Conservation (phyloP, 352 stramenopile species). For the Phytopythium boreale region DNA sequence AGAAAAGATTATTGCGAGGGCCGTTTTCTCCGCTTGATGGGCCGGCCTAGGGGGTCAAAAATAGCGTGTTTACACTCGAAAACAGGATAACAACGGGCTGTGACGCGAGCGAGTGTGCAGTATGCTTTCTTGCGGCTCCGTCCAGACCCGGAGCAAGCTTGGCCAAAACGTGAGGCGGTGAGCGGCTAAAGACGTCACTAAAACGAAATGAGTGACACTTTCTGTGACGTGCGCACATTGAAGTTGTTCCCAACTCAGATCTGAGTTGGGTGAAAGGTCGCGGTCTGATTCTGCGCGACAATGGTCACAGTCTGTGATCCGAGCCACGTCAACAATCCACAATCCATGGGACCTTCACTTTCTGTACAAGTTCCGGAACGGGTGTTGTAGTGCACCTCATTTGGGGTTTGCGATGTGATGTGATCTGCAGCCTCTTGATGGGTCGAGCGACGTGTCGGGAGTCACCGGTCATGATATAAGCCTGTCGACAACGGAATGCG, state of each 20-base stretch:
- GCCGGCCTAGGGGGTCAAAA: not conserved
- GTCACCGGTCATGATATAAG: too few species aligned
- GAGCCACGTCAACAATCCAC: not conserved
- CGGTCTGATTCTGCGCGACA: conserved; percentile 1
- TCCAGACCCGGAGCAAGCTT: too few species aligned
- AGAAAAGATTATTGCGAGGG: not conserved
- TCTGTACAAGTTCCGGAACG: too few species aligned
- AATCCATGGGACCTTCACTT: not conserved
- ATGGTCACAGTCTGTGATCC: not conserved
- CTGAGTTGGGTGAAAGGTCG: not conserved
- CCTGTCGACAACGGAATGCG: too few species aligned
- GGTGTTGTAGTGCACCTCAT: too few species aligned
- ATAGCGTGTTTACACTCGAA: not conserved
- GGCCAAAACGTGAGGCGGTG: not conserved
- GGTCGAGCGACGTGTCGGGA: too few species aligned
- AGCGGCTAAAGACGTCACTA: not conserved
- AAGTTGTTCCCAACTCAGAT: conserved; percentile 1
- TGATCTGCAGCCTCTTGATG: too few species aligned
- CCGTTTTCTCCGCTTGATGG: not conserved
- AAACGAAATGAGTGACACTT: not conserved
- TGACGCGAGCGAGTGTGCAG: not conserved
- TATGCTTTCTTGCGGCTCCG: not conserved
- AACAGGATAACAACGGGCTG: not conserved
- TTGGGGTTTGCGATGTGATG: too few species aligned
- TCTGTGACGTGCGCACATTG: not conserved